Evolutionary conservation across 2,329 filamentous ascomycete genomes (phyloP).

Genomic region (Aspergillus ruber): DNA sequence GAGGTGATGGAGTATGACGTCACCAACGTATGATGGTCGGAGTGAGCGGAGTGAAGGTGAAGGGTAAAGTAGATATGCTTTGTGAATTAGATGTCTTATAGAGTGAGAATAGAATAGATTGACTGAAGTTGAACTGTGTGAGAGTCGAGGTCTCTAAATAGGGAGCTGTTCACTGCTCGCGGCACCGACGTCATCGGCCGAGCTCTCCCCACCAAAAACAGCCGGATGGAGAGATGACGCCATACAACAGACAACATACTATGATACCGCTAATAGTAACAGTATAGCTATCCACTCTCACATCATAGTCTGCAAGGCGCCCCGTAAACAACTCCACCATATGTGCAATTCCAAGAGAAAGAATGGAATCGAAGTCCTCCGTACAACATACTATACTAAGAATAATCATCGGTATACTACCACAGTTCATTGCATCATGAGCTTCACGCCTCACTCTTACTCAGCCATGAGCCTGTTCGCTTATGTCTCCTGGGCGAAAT

Average conservation of each 20-base stretch:
- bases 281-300: too few species aligned
- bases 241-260: too few species aligned
- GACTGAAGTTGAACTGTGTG: too few species aligned
- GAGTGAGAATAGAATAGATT: neutral
- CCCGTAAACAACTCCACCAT: neutral
- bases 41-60: slow-evolving; percentile 6
- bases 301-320: neutral
- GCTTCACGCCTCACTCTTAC: neutral
- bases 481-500: neutral
- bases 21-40: slow-evolving; percentile 5
- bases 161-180: too few species aligned
- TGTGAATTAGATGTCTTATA: neutral
- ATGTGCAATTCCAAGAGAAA: neutral
- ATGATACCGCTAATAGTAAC: too few species aligned
- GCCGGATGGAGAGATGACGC: too few species aligned
- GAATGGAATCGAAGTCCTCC: neutral
- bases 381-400: too few species aligned
- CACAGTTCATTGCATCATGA: too few species aligned
- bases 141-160: neutral
- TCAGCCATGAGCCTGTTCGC: neutral
- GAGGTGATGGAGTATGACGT: slow-evolving; percentile 20
- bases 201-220: too few species aligned
- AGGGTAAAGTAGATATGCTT: neutral
- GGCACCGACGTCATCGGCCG: too few species aligned
- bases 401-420: too few species aligned